A percentile compares a stretch with the other conserved stretches of the same genome.
Evolutionary conservation across 768 basidiomycete species (phyloP).

Genomic region (Candolleomyces efflorescens): DNA sequence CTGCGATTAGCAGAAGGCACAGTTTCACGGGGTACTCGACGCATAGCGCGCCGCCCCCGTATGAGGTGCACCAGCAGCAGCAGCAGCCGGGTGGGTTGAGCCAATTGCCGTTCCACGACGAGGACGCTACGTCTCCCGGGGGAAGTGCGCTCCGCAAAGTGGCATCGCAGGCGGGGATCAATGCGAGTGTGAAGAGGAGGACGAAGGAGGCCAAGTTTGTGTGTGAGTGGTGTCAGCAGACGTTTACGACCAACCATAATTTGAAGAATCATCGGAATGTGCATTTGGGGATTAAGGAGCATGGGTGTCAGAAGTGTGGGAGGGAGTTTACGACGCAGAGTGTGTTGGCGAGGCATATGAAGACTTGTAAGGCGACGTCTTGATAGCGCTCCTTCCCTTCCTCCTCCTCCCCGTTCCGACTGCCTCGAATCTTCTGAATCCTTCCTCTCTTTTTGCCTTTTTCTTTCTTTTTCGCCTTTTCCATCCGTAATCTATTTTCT

Average conservation of each 20-base stretch:
- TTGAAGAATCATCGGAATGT: conserved; percentile 7
- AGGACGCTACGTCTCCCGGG: conserved; percentile 3
- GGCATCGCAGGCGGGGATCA: conserved; percentile 14
- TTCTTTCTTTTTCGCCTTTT: background rate
- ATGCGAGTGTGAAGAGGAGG: conserved; percentile 16
- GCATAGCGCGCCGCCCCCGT: too few species aligned
- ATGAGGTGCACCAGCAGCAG: too few species aligned
- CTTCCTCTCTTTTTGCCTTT: background rate
- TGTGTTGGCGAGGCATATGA: conserved; percentile 1
- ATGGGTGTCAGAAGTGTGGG: background rate
- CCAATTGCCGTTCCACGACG: too few species aligned
- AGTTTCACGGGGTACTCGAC: conserved; percentile 3
- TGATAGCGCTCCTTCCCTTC: too few species aligned
- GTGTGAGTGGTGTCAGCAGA: conserved; percentile 5
- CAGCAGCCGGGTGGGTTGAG: too few species aligned
- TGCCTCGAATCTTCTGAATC: too few species aligned
- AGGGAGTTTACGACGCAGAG: conserved; percentile 4
- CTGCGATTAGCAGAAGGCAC: background rate
- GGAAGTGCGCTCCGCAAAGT: conserved; percentile 9
- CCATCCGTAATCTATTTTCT: too few species aligned
- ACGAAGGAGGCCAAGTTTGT: conserved; percentile 13
- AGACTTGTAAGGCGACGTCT: background rate
- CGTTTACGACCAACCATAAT: conserved; percentile 9
- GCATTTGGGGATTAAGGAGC: background rate
- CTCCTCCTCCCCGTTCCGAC: too few species aligned